Evolutionary conservation across 148 eudicot genomes (phyloP), one percentile per base, ranked within the genome.

Genomic region (Fagopyrum esculentum): DNA sequence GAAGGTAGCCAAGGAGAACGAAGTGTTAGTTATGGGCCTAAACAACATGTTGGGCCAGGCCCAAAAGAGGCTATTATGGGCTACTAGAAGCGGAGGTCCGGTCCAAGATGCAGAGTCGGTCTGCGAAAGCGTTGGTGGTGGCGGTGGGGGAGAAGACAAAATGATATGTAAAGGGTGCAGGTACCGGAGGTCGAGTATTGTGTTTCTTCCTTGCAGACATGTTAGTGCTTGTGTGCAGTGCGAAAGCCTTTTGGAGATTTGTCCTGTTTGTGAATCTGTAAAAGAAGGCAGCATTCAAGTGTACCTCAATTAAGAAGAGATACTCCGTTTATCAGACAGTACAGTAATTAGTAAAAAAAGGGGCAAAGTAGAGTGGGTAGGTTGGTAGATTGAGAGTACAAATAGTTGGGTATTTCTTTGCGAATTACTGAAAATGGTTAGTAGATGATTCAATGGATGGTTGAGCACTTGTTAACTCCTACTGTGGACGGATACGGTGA

Each of bases 151-250:
- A 26, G 64, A 72, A 35, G 13, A 59, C 57, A 45, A 69, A 16
- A 49, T 26, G 71, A 12, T 69, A 60, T 87, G 85, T 45, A 87
- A 69, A 56, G 12, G 83, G 56, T 87, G 90, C 76, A 73, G 78
- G 22, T 61, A 26, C 46, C 50, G 73, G 48, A 51, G 74, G 6
- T 60, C 78, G 69, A 76, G 87, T 49, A 69, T 85, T 19, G 83
- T 87, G 5, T 85, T 83, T 6, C 64, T 87, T 4, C 90, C 90
- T 45, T 87, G 90, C 75, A 85, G 78, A 77, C 90, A 87, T 29
- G 81, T 87, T 44, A 81, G 90, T 71, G 81, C 78, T 48, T 87
- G 90, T 77, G 82, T 61, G 61, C 29, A 26, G 6, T 87, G 90
- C 70, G 90, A 82, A 66, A 35, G 63, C 29, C 17, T 79, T 70